Evolutionary conservation across 208 protist species (phyloP).

Genomic region (Naegleria gruberi): DNA sequence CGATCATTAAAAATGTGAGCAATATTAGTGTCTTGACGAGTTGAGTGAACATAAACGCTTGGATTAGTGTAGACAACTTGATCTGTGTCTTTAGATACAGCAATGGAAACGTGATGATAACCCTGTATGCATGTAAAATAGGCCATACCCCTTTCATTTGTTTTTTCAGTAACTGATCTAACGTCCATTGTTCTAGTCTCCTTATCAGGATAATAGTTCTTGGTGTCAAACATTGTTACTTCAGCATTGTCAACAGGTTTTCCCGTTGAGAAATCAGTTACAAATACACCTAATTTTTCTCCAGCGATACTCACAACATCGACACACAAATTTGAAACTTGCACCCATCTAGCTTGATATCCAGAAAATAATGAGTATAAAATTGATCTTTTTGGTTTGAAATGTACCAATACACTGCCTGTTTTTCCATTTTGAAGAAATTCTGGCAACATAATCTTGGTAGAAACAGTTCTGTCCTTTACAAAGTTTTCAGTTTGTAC

Average conservation of each 20-base stretch:
- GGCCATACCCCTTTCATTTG: neutral
- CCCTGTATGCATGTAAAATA: neutral
- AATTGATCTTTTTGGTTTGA: neutral
- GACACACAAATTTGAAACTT: neutral
- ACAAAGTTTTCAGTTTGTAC: neutral
- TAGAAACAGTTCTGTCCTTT: neutral
- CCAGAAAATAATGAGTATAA: neutral
- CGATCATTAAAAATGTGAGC: slow-evolving; percentile 8
- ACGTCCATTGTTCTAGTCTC: no score
- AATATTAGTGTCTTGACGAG: neutral
- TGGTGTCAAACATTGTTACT: neutral
- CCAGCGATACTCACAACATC: neutral
- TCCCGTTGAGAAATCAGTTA: neutral
- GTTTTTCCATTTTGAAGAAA: neutral
- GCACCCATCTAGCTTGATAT: neutral
- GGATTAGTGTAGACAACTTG: neutral
- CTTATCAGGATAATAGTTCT: neutral
- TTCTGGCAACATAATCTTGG: neutral
- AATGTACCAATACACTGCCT: neutral
- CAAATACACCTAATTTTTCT: neutral
- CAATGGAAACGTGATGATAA: neutral
- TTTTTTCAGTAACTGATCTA: neutral
- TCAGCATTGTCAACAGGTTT: neutral
- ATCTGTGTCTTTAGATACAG: neutral
- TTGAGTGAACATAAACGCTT: neutral